These are phyloP conservation scores for Calonectria montana DNA, from an alignment of 2,329 filamentous ascomycete genomes.

Conservation along the genomic window DNA sequence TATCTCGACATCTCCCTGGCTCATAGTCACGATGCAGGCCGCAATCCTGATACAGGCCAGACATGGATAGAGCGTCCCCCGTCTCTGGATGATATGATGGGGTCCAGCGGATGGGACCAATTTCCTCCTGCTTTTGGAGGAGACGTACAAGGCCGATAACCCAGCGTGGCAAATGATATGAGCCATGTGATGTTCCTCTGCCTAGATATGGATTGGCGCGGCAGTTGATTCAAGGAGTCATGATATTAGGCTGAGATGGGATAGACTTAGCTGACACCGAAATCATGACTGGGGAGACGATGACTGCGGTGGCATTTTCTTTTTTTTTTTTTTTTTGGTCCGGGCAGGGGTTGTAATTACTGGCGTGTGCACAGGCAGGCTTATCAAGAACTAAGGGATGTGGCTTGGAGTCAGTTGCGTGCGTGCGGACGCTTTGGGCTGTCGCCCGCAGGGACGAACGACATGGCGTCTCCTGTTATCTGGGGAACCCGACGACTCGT, in stretches of 20 bases:
- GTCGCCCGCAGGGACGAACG: background rate
- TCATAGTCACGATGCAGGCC: slow-evolving; percentile 44
- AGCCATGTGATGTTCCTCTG: slow-evolving; percentile 1
- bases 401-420: slow-evolving; percentile 7
- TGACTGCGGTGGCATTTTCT: background rate
- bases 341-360: background rate
- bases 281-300: background rate
- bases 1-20: slow-evolving; percentile 49
- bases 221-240: slow-evolving; percentile 5
- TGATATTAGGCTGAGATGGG: slow-evolving; percentile 21
- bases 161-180: slow-evolving; percentile 7
- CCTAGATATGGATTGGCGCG: slow-evolving; percentile 19
- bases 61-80: slow-evolving; percentile 46
- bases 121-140: background rate
- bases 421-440: background rate
- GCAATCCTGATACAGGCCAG: slow-evolving; percentile 41
- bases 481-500: slow-evolving; percentile 11
- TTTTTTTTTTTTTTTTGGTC: background rate
- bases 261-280: background rate
- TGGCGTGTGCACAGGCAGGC: background rate
- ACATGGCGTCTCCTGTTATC: slow-evolving; percentile 1
- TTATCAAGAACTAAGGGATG: slow-evolving; percentile 14
- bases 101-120: slow-evolving; percentile 36
- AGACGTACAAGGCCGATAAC: background rate
- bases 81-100: slow-evolving; percentile 41